Percentiles rank a stretch among this genome's conserved stretches.
phyloP scores from a whole-genome alignment of 2,329 filamentous ascomycete species.

The Cercospora zeina region DNA sequence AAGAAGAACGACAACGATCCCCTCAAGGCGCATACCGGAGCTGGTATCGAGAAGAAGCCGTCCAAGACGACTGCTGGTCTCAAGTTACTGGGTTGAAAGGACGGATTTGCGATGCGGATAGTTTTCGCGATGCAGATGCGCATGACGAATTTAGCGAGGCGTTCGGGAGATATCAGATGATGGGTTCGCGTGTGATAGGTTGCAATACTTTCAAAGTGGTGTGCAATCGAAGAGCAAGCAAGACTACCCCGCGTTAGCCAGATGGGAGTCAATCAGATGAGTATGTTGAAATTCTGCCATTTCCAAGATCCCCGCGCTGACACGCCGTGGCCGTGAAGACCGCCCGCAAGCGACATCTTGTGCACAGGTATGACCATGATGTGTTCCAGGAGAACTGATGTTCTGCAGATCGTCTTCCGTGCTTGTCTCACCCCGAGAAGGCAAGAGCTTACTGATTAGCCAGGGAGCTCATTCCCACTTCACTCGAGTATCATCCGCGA shows the following conservation, averaged over 20 bases:
- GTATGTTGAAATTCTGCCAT: constrained; percentile 6
- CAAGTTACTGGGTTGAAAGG: constrained; percentile 35
- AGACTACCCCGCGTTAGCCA: neutral
- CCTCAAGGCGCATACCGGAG: constrained; percentile 41
- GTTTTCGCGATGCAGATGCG: neutral
- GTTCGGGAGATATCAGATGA: neutral
- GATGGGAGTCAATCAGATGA: constrained; percentile 13
- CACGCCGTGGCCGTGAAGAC: constrained; percentile 2
- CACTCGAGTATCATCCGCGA: neutral
- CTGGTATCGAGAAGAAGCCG: constrained; percentile 38
- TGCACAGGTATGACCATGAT: neutral
- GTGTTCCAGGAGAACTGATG: neutral
- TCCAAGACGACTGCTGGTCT: constrained; percentile 31
- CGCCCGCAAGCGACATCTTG: neutral
- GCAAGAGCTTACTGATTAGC: too few species aligned
- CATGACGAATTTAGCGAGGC: constrained; percentile 20
- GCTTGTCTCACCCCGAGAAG: neutral
- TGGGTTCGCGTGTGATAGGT: neutral
- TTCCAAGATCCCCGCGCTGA: constrained; percentile 6
- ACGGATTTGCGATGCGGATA: neutral
- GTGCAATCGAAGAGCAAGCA: neutral
- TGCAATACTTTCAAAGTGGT: neutral
- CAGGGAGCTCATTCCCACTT: neutral
- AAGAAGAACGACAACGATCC: constrained; percentile 44
- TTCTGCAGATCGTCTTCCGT: neutral